Evolutionary conservation across 2,329 filamentous ascomycete genomes (phyloP).

Genomic region (Fusarium odoratissimum): DNA sequence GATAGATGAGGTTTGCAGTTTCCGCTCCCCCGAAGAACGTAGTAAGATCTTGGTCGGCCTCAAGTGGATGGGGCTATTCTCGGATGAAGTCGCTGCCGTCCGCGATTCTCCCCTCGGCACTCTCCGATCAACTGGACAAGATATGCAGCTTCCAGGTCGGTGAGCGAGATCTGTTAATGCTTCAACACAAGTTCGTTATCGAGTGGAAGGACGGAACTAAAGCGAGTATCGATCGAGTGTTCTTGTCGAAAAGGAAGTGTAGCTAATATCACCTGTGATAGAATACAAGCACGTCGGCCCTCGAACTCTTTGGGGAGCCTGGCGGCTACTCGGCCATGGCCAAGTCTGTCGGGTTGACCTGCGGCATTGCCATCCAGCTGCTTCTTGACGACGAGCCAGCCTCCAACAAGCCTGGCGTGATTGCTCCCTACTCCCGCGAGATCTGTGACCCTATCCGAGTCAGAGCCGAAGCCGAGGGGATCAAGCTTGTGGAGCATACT

Average conservation of each 20-base stretch:
- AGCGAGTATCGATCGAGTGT: not conserved
- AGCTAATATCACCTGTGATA: not conserved
- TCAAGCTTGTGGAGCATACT: not conserved
- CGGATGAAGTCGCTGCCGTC: not conserved
- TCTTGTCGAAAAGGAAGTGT: rapidly evolving
- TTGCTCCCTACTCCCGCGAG: not conserved
- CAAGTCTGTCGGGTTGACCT: not conserved
- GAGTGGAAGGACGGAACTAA: not conserved
- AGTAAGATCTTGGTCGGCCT: not conserved
- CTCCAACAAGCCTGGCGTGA: not conserved
- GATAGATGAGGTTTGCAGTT: not conserved
- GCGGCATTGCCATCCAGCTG: not conserved
- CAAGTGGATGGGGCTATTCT: not conserved
- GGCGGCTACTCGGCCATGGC: not conserved
- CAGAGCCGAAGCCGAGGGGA: not conserved
- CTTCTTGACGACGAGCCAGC: not conserved
- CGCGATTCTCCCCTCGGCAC: not conserved
- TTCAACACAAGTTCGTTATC: not conserved
- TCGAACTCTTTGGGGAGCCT: not conserved
- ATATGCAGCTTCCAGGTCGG: not conserved
- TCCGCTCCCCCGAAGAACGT: not conserved
- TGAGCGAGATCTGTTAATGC: not conserved
- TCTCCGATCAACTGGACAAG: not conserved
- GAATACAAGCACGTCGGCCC: not conserved
- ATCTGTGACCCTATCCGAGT: not conserved